Evolutionary conservation across 2,329 filamentous ascomycete genomes (phyloP), one percentile per base, ranked within the genome.

Genomic region (Zymoseptoria ardabiliae): DNA sequence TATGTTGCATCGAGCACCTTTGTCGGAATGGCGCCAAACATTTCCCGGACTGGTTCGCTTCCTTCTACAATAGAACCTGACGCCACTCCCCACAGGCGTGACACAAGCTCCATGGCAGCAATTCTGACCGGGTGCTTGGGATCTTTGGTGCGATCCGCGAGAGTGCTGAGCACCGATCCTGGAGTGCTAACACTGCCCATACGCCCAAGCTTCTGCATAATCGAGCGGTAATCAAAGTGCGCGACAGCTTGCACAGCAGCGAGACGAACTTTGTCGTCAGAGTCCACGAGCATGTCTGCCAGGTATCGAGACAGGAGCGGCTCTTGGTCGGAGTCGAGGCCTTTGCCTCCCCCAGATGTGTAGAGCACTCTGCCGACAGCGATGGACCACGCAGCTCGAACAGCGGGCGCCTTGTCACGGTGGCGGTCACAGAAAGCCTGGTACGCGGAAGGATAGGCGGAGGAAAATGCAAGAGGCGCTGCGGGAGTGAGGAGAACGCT

Each of bases 11-110:
- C 91, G 63, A 97, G 85, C 51, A 99, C 91, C 62, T 85, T 88
- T 1, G 88, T 88, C 2, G 94, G 93, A 48, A 95, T 91, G 22
- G 87, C 87, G 6, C 87, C 88, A 11, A 99, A 78, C n/a, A 93
- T 82, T 9, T 84, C 78, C 11, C 82, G 83, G 20, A 96, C 87
- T 19, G 82, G 79, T 66, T 96, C 90, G 67, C 93, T 88, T 13
- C 90, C 90, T 56, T 88, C 85, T 22, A 90, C 86, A 67, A 99
- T 89, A 68, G 96, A 92, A 19, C 91, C 90, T 19, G 87, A 85
- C 11, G 90, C 93, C 19, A 95, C 92, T n/a, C 90, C 92, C 94
- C 94, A 99, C 25, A 97, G 86, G 62, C 87, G 90, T 10, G 85
- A 90, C 1, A 97, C 78, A 8, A 95, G 80, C 55, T 86, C 87